Conservation (phyloP, 495 filamentous ascomycete species). For the Aspergillus affinis region DNA sequence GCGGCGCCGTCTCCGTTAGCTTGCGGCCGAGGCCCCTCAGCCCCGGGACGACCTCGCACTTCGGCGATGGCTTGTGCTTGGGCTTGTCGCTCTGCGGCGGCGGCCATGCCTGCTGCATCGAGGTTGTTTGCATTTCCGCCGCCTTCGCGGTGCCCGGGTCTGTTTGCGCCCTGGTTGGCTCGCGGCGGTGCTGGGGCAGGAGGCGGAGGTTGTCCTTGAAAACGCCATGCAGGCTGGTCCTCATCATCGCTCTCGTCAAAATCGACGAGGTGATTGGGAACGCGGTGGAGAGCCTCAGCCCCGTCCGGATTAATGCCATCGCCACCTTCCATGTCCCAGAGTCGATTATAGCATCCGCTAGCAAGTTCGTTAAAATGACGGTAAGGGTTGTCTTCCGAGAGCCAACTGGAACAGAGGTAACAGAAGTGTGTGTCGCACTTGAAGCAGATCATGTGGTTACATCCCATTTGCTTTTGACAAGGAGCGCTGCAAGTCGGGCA, state of each 20-base stretch:
- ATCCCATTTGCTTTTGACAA: conserved; percentile 86
- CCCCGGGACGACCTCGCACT: conserved; percentile 33
- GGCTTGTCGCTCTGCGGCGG: conserved; percentile 43
- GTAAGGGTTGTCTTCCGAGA: conserved; percentile 80
- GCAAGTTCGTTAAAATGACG: conserved; percentile 75
- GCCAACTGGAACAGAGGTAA: conserved; percentile 88
- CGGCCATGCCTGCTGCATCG: conserved; percentile 42
- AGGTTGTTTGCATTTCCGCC: conserved; percentile 28
- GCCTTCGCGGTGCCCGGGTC: conserved; percentile 23
- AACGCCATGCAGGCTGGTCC: conserved; percentile 28
- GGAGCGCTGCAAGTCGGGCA: conserved; percentile 91
- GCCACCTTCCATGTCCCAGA: conserved; percentile 87
- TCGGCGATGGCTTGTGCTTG: conserved; percentile 48
- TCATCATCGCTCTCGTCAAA: conserved; percentile 42
- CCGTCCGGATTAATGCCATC: conserved; percentile 60
- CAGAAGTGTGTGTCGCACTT: conserved; percentile 91
- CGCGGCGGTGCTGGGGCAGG: conserved; percentile 44
- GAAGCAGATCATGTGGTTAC: conserved; percentile 97
- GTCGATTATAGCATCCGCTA: conserved; percentile 71
- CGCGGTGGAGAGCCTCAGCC: conserved; percentile 42
- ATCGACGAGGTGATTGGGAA: conserved; percentile 35
- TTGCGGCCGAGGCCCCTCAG: conserved; percentile 12
- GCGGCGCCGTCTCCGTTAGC: background rate
- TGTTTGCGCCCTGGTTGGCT: conserved; percentile 26
- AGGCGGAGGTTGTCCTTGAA: conserved; percentile 40